Evolutionary conservation across 257 asterid genomes (phyloP), one percentile per base, ranked within the genome.

Genomic region (Plantago ovata): DNA sequence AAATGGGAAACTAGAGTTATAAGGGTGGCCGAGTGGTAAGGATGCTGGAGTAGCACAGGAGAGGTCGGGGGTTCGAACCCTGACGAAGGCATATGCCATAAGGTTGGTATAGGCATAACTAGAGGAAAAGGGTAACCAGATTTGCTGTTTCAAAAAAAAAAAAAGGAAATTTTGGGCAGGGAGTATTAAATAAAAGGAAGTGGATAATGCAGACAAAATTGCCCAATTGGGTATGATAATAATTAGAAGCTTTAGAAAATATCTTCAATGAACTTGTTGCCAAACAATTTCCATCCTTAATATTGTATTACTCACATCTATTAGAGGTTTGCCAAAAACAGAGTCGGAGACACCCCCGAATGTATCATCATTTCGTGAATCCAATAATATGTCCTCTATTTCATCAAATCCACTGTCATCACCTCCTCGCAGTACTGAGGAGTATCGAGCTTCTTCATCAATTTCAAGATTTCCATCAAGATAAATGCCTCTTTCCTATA

Each of bases 381-480:
- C 87, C 76, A 79, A 60, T 65, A 72, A 64, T 69, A 72, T 68
- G 63, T 84, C 87, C 77, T 86, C 99, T 42, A 65, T 73, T 55
- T 88, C 95, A 33, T 83, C 91, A 69, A 58, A 81, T 40, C 95
- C 97, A 72, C 94, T 79, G 77, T 86, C 99, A 61, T 89, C 94
- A 42, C 72, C 78, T 55, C 69, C 73, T 67, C 96, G 85, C 54
- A 54, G 54, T 61, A 93, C 99, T 6, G 99, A 85, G 13, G 99
- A 89, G 62, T 62, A 89, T 66, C 89, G 79, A 9, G 94, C 81
- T 83, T 89, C 99, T 73, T 93, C 99, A 61, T 93, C 99, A 62
- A 89, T 58, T 51, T 89, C 97, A 62, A 77, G 75, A 63, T 64
- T 76, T 22, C 72, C 97, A 16, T 75, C 78, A 10, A 89, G 82